phyloP scores from a whole-genome alignment of 163 green algal species.

The Scenedesmus sp. region DNA sequence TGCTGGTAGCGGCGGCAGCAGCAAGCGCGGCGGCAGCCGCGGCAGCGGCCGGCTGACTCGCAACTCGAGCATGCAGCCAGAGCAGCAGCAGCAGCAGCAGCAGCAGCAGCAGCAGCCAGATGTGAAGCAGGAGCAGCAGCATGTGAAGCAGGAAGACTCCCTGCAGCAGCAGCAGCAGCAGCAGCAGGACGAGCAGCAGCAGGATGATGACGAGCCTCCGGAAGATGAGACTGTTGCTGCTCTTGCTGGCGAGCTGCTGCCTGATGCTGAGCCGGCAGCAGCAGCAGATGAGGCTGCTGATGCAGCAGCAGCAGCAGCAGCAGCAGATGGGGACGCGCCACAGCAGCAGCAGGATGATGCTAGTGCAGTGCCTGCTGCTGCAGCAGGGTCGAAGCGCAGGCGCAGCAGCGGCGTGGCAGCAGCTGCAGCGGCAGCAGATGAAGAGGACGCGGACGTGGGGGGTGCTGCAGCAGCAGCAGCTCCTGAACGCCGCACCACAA shows the following conservation, averaged over 20 bases:
- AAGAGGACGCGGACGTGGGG: not conserved
- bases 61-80: not conserved
- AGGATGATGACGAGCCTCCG: constrained; percentile 33
- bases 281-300: not conserved
- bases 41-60: not conserved
- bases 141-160: not conserved
- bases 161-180: constrained; percentile 18
- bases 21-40: not conserved
- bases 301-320: constrained; percentile 35
- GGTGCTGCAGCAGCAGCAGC: constrained; percentile 15
- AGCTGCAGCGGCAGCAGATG: constrained; percentile 7
- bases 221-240: constrained; percentile 45
- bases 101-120: not conserved
- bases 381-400: constrained; percentile 33
- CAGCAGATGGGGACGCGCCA: not conserved
- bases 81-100: not conserved
- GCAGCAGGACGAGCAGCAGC: constrained; percentile 17
- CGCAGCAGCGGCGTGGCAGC: constrained; percentile 19
- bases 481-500: not conserved
- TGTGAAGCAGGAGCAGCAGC: constrained; percentile 4
- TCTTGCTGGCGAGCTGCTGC: constrained; percentile 40
- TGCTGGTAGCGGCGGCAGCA: constrained; percentile 18
- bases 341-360: not conserved
- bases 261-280: constrained; percentile 46
- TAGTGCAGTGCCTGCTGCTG: not conserved